Evolutionary conservation across 2,329 filamentous ascomycete species (phyloP), one percentile per base, ranked within the genome.

Genomic region (Fusarium hostae): DNA sequence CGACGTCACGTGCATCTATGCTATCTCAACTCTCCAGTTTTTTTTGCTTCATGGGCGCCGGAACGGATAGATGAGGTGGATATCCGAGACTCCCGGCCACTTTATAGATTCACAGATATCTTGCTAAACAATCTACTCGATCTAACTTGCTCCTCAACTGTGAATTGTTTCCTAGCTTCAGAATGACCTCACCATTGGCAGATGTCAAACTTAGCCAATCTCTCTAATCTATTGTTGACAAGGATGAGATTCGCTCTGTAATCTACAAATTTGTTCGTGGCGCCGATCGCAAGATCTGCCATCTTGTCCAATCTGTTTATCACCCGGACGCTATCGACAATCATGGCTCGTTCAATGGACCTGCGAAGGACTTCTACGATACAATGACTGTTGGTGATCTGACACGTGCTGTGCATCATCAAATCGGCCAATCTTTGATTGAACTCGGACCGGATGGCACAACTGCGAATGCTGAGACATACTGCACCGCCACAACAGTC

Each of bases 1-100:
- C 75, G 75, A 32, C 20, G 41, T 76, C 75, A 76, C 75, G 75
- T 76, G 75, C 15, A 32, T 32, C 20, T 10, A 20, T 34, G 11
- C 18, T 40, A 40, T 13, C 34, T 16, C 37, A 40, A 40, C 20
- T n/a, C 39, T 37, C 22, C 37, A 20, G 24, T 18, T 39, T 26
- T 39, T 16, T 37, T n/a, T 3, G 6, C 22, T 52, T 52, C 32
- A 15, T 39, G n/a, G n/a, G n/a, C n/a, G n/a, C n/a, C n/a, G n/a
- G n/a, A 50, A 24, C 16, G 28, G 9, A 47, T 16, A 13, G 48
- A 39, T 40, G 48, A 51, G 47, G n/a, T 37, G 22, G 22, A 39
- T 39, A n/a, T 28, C 22, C 22, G 18, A 51, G 22, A 37, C 22
- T 51, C 48, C 30, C 32, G 22, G 35, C 22, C 32, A 28, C 48